A percentile compares a stretch with the other conserved stretches of the same genome.
phyloP scores from a whole-genome alignment of 192 early-diverging fungal species.

The Haplosporangium gracile region DNA sequence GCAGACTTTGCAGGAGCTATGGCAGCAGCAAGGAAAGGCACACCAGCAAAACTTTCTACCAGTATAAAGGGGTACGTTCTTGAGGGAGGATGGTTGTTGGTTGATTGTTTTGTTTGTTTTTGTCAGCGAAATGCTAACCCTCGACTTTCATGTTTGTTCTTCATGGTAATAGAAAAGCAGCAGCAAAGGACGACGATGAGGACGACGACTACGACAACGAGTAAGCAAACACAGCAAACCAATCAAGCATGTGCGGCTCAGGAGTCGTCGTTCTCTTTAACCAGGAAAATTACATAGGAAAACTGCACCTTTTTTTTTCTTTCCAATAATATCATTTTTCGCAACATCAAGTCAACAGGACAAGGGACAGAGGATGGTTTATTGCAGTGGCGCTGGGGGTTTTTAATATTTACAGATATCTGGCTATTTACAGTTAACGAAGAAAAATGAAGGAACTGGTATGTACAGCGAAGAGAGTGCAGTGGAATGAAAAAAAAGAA shows the following conservation, averaged over 20 bases:
- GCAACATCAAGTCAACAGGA: neutral
- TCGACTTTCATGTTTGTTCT: neutral
- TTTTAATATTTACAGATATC: constrained; percentile 1
- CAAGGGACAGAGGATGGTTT: neutral
- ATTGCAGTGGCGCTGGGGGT: neutral
- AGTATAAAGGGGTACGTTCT: neutral
- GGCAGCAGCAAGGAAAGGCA: constrained; percentile 32
- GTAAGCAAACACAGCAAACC: constrained; percentile 1
- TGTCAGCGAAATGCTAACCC: neutral
- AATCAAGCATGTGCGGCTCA: neutral
- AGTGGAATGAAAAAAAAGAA: neutral
- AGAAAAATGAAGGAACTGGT: neutral
- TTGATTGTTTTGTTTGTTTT: neutral
- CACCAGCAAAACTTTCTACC: neutral
- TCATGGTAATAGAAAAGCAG: constrained; percentile 18
- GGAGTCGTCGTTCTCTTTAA: neutral
- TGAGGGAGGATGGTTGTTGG: too few species aligned
- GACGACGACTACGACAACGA: constrained; percentile 45
- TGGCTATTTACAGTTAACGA: neutral
- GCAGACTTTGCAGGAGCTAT: constrained; percentile 37
- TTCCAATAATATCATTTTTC: neutral
- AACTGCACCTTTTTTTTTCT: neutral
- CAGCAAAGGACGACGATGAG: constrained; percentile 34
- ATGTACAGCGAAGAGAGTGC: constrained; percentile 5
- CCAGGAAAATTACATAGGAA: too few species aligned